A percentile compares a stretch with the other conserved stretches of the same genome.
Evolutionary conservation across 805 yeast species (phyloP).

Genomic region (Deakozyma indianensis): DNA sequence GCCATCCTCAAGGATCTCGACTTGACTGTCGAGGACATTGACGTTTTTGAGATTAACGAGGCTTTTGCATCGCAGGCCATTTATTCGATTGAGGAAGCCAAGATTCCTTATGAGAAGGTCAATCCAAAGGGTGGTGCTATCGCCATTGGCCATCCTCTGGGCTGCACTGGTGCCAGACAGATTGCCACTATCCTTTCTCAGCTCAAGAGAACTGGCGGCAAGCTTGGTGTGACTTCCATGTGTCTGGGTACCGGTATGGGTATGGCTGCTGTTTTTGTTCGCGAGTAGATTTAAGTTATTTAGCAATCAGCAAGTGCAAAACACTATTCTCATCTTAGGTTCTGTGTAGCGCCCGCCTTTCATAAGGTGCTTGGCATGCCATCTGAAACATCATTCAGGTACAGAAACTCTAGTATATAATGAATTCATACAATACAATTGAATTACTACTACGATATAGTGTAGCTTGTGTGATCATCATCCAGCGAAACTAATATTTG

Average conservation of each 20-base stretch:
- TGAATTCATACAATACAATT: too few relatives aligned
- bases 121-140: conserved; percentile 96
- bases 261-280: conserved; percentile 77
- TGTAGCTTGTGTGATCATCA: too few relatives aligned
- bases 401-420: too few relatives aligned
- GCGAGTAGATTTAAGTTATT: conserved; percentile 34
- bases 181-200: conserved; percentile 77
- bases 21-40: conserved; percentile 48
- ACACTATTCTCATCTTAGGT: too few relatives aligned
- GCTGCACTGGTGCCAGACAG: conserved; percentile 87
- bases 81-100: conserved; percentile 50
- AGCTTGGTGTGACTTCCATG: conserved; percentile 84
- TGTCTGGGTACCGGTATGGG: conserved; percentile 99
- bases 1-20: conserved; percentile 50
- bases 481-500: too few relatives aligned
- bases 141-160: conserved; percentile 90
- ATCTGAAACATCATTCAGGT: too few relatives aligned
- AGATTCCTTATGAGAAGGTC: conserved; percentile 56
- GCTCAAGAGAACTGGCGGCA: conserved; percentile 52
- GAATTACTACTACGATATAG: too few relatives aligned
- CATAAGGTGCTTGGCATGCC: too few relatives aligned
- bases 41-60: conserved; percentile 81
- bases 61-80: conserved; percentile 95
- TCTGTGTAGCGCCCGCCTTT: too few relatives aligned
- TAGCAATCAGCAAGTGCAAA: too few relatives aligned